Base-by-base conservation (phyloP, 2,329 filamentous ascomycete species). In the Colletotrichum sp. region DNA sequence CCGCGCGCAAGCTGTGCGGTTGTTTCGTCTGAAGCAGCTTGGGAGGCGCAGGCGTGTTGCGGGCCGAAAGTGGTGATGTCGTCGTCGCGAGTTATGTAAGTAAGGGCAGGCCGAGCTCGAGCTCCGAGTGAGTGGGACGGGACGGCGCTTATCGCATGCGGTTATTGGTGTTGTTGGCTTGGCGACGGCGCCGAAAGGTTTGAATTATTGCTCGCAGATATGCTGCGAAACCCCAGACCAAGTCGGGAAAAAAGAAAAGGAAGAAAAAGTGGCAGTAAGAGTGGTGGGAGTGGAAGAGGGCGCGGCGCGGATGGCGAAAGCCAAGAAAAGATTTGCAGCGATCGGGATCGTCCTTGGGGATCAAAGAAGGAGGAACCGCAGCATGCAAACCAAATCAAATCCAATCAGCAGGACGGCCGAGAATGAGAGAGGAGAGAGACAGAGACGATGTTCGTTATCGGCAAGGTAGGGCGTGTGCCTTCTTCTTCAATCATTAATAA, bases 1-100 rank as follows among this genome's bases (percentile, higher is more conserved):
- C 73, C 39, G 64, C 32, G 73, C 73, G 64, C 73, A 68, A 73
- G 69, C 73, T 28, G 63, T 44, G 15, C 9, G 57, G 34, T 49
- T 26, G 68, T 71, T 52, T 70, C 28, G 68, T 62, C 57, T 52
- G 68, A 70, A 66, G 30, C 28, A 62, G 34, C 13, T 30, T 18
- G 34, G 32, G 34, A 44, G 62, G 59, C 28, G 67, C 44, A 65
- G 57, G 10, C 26, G 63, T 57, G 28, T 59, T 36, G 21, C 65
- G 28, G 34, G 34, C 44, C 52, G 39, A 63, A 39, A 66, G 39
- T 64, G 71, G 30, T 63, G 72, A 72, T 64, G 57, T 63, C 69
- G 73, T 64, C 57, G 70, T 28, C 18, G 60, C 21, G 59, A 32
- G 18, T 63, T 55, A 26, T 70, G 26, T 49, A 49, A 26, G 68